Base-by-base conservation (phyloP, 2,329 filamentous ascomycete species). In the Paraconiothyrium brasiliense region DNA sequence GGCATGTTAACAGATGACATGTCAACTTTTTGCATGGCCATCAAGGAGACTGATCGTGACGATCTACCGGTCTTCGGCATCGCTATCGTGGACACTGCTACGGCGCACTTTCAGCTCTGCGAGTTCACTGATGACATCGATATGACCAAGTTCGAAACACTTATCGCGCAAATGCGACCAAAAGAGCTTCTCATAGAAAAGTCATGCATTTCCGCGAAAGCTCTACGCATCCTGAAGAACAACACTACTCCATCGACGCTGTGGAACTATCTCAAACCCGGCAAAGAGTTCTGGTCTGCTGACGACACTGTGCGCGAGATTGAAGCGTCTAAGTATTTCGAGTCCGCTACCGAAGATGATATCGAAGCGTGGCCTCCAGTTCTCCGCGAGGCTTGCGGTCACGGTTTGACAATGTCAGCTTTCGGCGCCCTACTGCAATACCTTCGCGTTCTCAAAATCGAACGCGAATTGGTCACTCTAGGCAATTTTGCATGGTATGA, bases 1-100 rank as follows among this genome's bases (percentile, higher is more conserved):
- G 90, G 92, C 67, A 99, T 99, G 95, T 87, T 99, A 44, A 94
- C 98, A 77, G 93, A 97, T 73, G 95, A 99, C 77, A 97, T 97
- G 90, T 92, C 95, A 1, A 97, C 93, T 0, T 98, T 93, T 78
- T 99, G 95, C 76, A 93, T 95, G 57, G 92, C 95, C 1, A 95
- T 99, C 80, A 99, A 99, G 65, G 83, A 85, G 66, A 78, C 79
- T 0, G 83, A 91, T 11, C 82, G 88, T 1, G 88, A 95, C 63
- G 91, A 89, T 57, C 83, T 89, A 32, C 94, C 95, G 5, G 88
- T 89, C 0, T 99, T 99, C 76, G 95, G 95, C 9, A 89, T 99
- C 55, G 90, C 93, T 0, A 97, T 98, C 78, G 92, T 97, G 11
- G 95, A 99, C 75, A 95, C 95, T 8, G 94, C 95, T 1, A 99